Conservation (phyloP, 345 rosid species). For the Syzygium aromaticum region DNA sequence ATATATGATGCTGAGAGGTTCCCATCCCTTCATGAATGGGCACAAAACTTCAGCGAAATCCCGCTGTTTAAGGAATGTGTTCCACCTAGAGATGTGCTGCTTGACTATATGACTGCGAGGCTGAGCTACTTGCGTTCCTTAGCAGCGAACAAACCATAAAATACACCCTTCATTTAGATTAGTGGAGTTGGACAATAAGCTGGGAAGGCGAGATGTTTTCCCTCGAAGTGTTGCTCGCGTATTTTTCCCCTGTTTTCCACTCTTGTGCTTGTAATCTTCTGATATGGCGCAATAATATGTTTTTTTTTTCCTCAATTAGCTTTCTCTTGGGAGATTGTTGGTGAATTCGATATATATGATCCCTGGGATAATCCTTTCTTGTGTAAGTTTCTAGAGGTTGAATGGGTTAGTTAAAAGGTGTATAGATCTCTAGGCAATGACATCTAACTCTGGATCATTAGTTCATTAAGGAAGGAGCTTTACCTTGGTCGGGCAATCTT, state of each 20-base stretch:
- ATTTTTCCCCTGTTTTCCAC: background rate
- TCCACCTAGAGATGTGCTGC: constrained; percentile 15
- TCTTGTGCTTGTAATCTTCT: background rate
- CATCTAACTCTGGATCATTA: background rate
- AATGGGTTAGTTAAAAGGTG: background rate
- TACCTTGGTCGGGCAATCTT: background rate
- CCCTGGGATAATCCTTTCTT: background rate
- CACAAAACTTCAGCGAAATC: constrained; percentile 1
- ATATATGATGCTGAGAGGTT: constrained; percentile 17
- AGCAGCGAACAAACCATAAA: constrained; percentile 7
- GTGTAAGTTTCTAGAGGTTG: background rate
- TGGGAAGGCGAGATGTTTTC: background rate
- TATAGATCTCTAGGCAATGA: background rate
- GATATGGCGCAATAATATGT: background rate
- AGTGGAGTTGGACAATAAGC: background rate
- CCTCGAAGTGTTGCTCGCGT: background rate
- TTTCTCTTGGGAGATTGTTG: background rate
- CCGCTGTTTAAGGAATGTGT: constrained; percentile 16
- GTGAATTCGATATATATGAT: background rate
- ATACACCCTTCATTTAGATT: background rate
- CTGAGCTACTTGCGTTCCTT: constrained; percentile 9
- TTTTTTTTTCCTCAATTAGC: background rate
- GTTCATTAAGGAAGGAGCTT: background rate
- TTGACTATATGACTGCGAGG: background rate
- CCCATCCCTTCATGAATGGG: constrained; percentile 23